A percentile compares a stretch with the other conserved stretches of the same genome.
These are phyloP conservation scores for Lodderomyces beijingensis DNA, from an alignment of 1,139 yeast genomes.

Conservation along the genomic window DNA sequence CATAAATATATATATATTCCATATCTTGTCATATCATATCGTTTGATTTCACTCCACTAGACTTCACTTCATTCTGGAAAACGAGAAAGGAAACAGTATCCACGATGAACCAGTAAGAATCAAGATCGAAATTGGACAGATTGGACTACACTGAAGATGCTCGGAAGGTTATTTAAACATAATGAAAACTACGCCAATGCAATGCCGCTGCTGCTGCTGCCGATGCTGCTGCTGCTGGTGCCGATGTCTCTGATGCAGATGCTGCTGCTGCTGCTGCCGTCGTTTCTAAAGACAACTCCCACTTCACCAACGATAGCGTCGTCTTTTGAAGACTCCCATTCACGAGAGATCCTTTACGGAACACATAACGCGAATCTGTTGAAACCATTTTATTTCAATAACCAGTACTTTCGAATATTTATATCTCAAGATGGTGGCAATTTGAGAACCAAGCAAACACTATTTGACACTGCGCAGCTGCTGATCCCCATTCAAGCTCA, in stretches of 20 bases:
- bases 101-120: no score
- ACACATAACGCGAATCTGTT: conserved; percentile 28
- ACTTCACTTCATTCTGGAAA: no score
- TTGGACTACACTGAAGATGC: no score
- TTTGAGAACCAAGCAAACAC: conserved; percentile 43
- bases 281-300: conserved; percentile 2
- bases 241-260: background rate
- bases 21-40: no score
- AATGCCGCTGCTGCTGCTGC: background rate
- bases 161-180: conserved; percentile 27
- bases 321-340: conserved; percentile 33
- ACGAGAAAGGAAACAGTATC: no score
- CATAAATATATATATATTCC: no score
- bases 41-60: no score
- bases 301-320: background rate
- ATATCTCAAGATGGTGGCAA: conserved; percentile 53
- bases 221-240: conserved; percentile 1
- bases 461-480: conserved; percentile 42
- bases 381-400: conserved; percentile 29
- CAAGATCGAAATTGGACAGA: no score
- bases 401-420: conserved; percentile 38
- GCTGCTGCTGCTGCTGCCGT: conserved; percentile 1
- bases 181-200: background rate
- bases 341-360: conserved; percentile 42
- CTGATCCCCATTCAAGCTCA: conserved; percentile 4